Base-by-base conservation (phyloP, 192 early-diverging fungal genomes). In the Umbelopsis sp. region DNA sequence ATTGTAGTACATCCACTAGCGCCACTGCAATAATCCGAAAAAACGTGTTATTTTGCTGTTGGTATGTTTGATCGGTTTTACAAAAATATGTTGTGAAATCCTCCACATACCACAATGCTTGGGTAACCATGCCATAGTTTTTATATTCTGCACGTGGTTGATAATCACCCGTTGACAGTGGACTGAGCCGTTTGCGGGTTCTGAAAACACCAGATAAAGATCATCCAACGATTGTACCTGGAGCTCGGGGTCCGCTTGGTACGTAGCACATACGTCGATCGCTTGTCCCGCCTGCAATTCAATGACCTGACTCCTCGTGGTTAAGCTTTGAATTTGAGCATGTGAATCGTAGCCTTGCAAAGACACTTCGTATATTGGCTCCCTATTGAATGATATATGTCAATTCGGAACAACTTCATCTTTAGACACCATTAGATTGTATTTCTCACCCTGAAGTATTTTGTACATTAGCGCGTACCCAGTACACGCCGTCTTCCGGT, bases 241-340 rank as follows among this genome's bases (percentile, higher is more conserved):
- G 55, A 37, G 55, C 16, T 12, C 55, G 8, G 55, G 30, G 55
- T 35, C 55, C 6, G 27, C 15, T 61, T 61, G 30, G 13, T 61
- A 61, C 12, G 55, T 61, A 6, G 55, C 55, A 61, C 55, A 61
- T 30, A 61, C 27, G 55, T 61, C 55, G 55, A 61, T 61, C 55
- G 13, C 55, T 25, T 16, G 16, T 7, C 33, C 55, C 27, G 25
- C 25, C 27, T 61, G 55, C 13, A 61, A 6, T 35, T 35, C 30
- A 16, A 30, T 1, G 0, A 33, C 55, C 13, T 16, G 16, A 33
- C 16, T 35, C 16, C 55, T 25, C 16, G 4, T 35, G 0, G 55
- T 4, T 18, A 61, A 35, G 1, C 13, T 4, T 7, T 16, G 11
- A 13, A 25, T 35, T 11, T 15, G 25, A 15, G 18, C 4, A 21